Base-by-base conservation (phyloP, 352 stramenopile genomes). In the Phytophthora niederhauseri region DNA sequence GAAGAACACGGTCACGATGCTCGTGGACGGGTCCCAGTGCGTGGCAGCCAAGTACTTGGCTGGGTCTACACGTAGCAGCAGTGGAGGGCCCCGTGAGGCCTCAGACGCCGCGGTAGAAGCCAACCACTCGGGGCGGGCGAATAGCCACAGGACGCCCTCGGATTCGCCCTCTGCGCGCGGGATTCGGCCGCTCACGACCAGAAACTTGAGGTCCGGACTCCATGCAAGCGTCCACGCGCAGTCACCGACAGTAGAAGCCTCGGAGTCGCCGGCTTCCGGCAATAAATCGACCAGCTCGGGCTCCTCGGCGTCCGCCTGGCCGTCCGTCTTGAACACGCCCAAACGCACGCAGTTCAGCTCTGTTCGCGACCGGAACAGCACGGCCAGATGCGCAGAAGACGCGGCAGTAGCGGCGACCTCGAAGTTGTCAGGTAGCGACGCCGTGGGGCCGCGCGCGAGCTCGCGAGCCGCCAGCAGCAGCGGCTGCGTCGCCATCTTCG, bases 161-260 rank as follows among this genome's bases (percentile, higher is more conserved):
- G 19, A 52, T 61, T 58, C 19, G 24, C 54, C 70, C 22, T 77
- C 59, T 9, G 61, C 59, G 41, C 12, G 43, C 22, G 48, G n/a
- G 17, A 79, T 26, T 20, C 59, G 57, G 11, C 84, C 84, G 17
- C 67, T 66, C 12, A 92, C 49, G 36, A 90, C 65, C 26, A 94
- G 62, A 60, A 87, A 78, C 8, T 76, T 68, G 6, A 66, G 72
- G 58, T 92, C 80, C 15, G 77, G 66, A 69, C 82, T 94, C 85
- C 81, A 89, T n/a, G 46, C 61, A 0, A 89, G 58, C 34, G 61
- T 58, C 79, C 78, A 87, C 5, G 45, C 53, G 19, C 34, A 20
- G 19, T 66, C 26, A 2, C 41, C 4, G 11, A 2, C 8, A 8
- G 43, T 0, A 4, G 4, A 15, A 17, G 7, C 17, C n/a, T 26